Conservation (phyloP, 2,329 filamentous ascomycete species). For the Colletotrichum melonis region DNA sequence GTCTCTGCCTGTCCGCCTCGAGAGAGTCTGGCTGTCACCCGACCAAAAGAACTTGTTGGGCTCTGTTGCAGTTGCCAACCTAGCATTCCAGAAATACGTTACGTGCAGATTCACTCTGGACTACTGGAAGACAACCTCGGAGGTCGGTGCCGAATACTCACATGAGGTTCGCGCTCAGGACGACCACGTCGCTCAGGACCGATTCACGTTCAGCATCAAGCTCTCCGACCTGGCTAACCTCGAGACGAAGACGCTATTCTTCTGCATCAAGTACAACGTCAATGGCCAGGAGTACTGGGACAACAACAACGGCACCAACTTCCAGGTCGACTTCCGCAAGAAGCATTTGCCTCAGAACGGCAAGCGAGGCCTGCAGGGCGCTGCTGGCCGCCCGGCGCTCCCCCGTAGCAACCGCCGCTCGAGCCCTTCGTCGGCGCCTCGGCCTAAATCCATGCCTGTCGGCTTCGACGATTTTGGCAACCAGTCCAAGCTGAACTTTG, state of each 20-base stretch:
- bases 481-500: conserved; percentile 67
- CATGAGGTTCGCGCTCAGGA: conserved; percentile 62
- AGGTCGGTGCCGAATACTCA: conserved; percentile 88
- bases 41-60: conserved; percentile 91
- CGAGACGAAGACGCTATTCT: conserved; percentile 90
- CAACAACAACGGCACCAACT: conserved; percentile 89
- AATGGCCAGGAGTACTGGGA: conserved; percentile 93
- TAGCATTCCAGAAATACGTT: conserved; percentile 89
- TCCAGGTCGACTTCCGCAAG: conserved; percentile 93
- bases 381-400: conserved; percentile 63
- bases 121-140: conserved; percentile 98
- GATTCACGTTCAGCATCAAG: conserved; percentile 95
- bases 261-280: conserved; percentile 90
- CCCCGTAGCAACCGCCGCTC: conserved; percentile 75
- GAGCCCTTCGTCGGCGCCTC: conserved; percentile 53
- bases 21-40: conserved; percentile 85
- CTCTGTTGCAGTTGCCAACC: conserved; percentile 84
- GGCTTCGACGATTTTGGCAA: conserved; percentile 79
- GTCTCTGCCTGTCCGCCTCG: conserved; percentile 78
- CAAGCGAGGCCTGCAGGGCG: conserved; percentile 64
- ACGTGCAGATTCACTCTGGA: conserved; percentile 96
- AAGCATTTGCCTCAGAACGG: conserved; percentile 73
- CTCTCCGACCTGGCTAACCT: conserved; percentile 91
- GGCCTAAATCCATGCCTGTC: conserved; percentile 66
- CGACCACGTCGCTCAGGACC: conserved; percentile 75